These are phyloP conservation scores for Beta vulgaris DNA, from an alignment of 148 eudicot genomes.

Conservation along the genomic window DNA sequence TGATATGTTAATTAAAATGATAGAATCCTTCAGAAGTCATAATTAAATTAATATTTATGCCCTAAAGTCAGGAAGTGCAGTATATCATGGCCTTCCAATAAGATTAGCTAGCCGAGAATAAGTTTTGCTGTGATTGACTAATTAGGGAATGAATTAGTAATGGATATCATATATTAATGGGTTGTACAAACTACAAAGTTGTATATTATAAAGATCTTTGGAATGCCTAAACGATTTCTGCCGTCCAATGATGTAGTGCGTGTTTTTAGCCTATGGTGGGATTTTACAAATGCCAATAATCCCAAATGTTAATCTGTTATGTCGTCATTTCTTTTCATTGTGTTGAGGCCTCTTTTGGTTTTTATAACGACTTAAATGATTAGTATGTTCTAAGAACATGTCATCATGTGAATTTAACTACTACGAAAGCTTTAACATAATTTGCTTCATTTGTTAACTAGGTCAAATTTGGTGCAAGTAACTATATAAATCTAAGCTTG, in stretches of 20 bases:
- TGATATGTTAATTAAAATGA: not conserved
- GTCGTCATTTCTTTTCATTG: slow-evolving; percentile 1
- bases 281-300: slow-evolving; percentile 6
- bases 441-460: not conserved
- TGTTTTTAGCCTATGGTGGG: not conserved
- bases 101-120: slow-evolving; percentile 15
- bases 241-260: slow-evolving; percentile 11
- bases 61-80: slow-evolving; percentile 3
- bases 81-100: slow-evolving; percentile 23
- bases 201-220: not conserved
- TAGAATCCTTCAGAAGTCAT: slow-evolving; percentile 20
- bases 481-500: not conserved
- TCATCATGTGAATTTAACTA: slow-evolving; percentile 30
- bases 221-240: not conserved
- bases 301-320: slow-evolving; percentile 5
- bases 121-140: slow-evolving; percentile 9
- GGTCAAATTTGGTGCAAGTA: not conserved
- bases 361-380: slow-evolving; percentile 21
- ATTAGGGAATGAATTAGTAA: not conserved
- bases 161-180: not conserved
- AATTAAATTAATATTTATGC: not conserved
- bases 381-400: slow-evolving; percentile 21
- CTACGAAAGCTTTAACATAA: not conserved
- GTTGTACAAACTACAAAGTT: not conserved
- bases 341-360: slow-evolving; percentile 8